Evolutionary conservation across 164 flowering plant species (phyloP), one percentile per base, ranked within the genome.

Genomic region (Magnolia changhungtana): DNA sequence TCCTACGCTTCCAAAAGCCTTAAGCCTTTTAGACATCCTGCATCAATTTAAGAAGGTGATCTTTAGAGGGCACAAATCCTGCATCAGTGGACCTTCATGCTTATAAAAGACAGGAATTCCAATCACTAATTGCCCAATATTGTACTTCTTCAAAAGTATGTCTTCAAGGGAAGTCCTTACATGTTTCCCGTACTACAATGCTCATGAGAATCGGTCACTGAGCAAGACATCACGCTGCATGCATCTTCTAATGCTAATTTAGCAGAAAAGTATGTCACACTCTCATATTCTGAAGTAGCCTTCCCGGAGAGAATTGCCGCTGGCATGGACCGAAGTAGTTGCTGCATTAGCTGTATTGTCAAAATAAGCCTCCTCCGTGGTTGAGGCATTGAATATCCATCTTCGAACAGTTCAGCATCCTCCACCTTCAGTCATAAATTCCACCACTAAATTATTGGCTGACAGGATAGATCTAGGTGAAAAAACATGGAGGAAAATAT

Each of bases 261-360:
- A 78, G 90, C 85, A 79, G 86, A 80, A 80, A 73, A 84, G 79
- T 86, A 92, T 50, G 78, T 74, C 74, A 87, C 84, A 78, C 75
- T 75, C 69, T 88, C 90, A 82, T 82, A 86, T 71, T 75, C 74
- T 72, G 82, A 81, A 27, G 74, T 71, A 37, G 89, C 89, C 71
- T 90, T 89, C n/a, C 80, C 86, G 24, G 84, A 84, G 23, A 91
- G 82, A 74, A 90, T 74, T 69, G 85, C 78, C 74, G 88, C 76
- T 8, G 91, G 87, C 20, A 90, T 72, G 81, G 97, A 89, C 13
- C 76, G 76, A 77, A 95, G 77, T 50, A 93, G 75, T 68, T 89
- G 95, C 80, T 95, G 97, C 89, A 90, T 85, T 66, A 91, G 88
- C 78, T 90, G 90, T 67, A 97, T 89, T 7, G 94, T 89, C 80